Base-by-base conservation (phyloP, 441 rosid genomes). In the Erysimum cheiri region DNA sequence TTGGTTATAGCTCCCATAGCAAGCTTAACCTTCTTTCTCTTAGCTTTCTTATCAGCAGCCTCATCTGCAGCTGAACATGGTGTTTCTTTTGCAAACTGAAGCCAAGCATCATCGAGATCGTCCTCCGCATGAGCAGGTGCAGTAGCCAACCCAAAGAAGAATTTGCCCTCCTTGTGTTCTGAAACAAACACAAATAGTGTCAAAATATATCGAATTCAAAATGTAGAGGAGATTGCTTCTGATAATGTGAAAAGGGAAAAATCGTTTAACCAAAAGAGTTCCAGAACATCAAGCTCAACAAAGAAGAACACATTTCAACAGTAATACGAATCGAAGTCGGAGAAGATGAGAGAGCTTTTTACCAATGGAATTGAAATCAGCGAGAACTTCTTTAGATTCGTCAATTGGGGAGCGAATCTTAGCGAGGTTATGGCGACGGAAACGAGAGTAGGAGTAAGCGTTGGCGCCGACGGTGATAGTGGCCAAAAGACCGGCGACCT, bases 51-150 rank as follows among this genome's bases (percentile, higher is more conserved):
- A 56, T 80, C 86, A 50, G 81, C 88, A 60, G 88, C 58, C 75
- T 83, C 41, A 78, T 81, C 91, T 15, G 79, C 89, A 33, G 57
- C 50, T 26, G 89, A 54, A 44, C 71, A 80, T 40, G 89, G 72
- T 8, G 76, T 60, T 76, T 86, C 98, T 66, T 74, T 91, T 0
- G 97, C 98, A 83, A 94, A 94, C 79, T 83, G 84, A 26, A 90
- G 83, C 99, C 99, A 94, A 70, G 97, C 97, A 83, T 94, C 99
- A 69, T 90, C 17, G n/a, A 94, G 93, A 78, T 79, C 76, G 80
- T 94, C 99, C 81, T 92, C 99, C 37, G 88, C 97, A 71, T 91
- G 97, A 36, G 97, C 97, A 26, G 99, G 97, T 4, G 97, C 99
- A 3, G 99, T 94, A 32, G 97, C 99, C 82, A 94, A 82, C 68